Evolutionary conservation across 2,329 filamentous ascomycete species (phyloP), one percentile per base, ranked within the genome.

Genomic region (Pestalotiopsis sp.): DNA sequence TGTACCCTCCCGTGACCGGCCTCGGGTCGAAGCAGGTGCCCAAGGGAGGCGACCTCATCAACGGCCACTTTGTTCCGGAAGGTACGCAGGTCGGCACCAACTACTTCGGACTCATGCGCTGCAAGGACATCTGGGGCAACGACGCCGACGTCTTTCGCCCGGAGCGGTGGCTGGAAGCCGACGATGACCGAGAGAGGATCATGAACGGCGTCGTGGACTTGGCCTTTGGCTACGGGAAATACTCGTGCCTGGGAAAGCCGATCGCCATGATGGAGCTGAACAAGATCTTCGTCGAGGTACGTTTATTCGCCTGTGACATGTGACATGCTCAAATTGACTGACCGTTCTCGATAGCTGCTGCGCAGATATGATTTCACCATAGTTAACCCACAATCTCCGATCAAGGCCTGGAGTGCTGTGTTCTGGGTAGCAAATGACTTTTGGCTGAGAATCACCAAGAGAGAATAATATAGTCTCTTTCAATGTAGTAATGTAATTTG

Each of bases 251-350:
- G 12, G 83, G 83, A 0, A 81, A 80, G 72, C 74, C 79, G n/a
- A 81, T 84, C 59, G 81, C 82, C 6, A 74, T 80, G 71, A 80
- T 84, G 74, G 82, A 84, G 72, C 69, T 84, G 31, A 79, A 81
- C 70, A 84, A 84, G 73, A 73, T 80, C 3, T 75, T 83, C 63
- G 78, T 82, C 64, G 80, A 83, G 78, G 81, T 82, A 74, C 70
- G 77, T 70, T 17, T 3, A 45, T 52, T 6, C n/a, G 38, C 17
- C 17, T 5, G 17, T 36, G 14, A 49, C 41, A 39, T 39, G 25
- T 3, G 25, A 41, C 31, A 36, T 52, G n/a, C 9, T 60, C 25
- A n/a, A 36, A 2, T 13, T 58, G 23, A 62, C n/a, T 62, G 9
- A 39, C 17, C 25, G 4, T 7, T 36, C 59, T 20, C 59, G n/a